phyloP scores from a whole-genome alignment of 176 grass and related monocot species.

The Triticum timopheevii region DNA sequence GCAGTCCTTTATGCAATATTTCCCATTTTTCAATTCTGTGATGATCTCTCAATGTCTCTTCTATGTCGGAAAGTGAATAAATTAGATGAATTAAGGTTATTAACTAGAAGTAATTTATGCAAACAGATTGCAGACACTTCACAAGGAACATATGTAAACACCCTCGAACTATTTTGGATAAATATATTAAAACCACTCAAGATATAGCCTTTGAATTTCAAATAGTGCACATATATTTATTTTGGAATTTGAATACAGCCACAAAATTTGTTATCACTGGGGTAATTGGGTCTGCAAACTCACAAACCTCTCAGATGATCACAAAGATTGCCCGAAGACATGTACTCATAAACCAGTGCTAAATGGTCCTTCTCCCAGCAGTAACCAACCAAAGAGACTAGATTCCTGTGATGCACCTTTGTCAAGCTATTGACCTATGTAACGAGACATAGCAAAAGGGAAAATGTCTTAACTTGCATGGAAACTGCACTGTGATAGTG shows the following conservation, averaged over 20 bases:
- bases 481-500: not conserved
- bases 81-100: not conserved
- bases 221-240: not conserved
- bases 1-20: not conserved
- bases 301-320: not conserved
- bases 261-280: not conserved
- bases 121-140: no score
- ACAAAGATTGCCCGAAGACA: not conserved
- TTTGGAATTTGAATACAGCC: not conserved
- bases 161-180: not conserved
- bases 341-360: not conserved
- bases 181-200: not conserved
- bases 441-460: not conserved
- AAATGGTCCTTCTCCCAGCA: not conserved
- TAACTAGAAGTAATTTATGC: no score
- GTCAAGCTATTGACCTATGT: not conserved
- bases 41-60: no score
- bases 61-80: not conserved
- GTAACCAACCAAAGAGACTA: constrained; percentile 6
- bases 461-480: not conserved
- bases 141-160: not conserved
- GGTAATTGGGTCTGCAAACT: not conserved
- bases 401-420: constrained; percentile 10
- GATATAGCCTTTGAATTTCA: not conserved
- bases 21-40: no score